Evolutionary conservation across 352 stramenopile species (phyloP).

Genomic region (Phytopythium boreale): DNA sequence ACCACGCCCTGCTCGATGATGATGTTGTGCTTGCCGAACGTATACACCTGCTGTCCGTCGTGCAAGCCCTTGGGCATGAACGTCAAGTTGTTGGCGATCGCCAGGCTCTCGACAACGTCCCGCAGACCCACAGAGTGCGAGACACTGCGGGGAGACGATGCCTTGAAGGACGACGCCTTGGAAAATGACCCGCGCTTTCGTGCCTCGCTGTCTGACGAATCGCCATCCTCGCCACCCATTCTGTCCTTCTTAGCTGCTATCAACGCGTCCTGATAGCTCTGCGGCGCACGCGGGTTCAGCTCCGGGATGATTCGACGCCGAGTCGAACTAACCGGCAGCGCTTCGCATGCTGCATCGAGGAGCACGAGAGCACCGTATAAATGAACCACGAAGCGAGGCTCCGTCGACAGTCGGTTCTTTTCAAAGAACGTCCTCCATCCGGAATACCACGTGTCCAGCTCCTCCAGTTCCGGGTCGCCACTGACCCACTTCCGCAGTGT

Average conservation of each 20-base stretch:
- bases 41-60: slow-evolving; percentile 79
- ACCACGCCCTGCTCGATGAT: slow-evolving; percentile 85
- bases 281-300: slow-evolving; percentile 46
- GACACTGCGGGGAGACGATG: slow-evolving; percentile 18
- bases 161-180: slow-evolving; percentile 15
- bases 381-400: slow-evolving; percentile 68
- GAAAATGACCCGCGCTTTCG: slow-evolving; percentile 3
- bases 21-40: slow-evolving; percentile 78
- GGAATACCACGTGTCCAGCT: slow-evolving; percentile 82
- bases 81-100: slow-evolving; percentile 71
- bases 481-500: slow-evolving; percentile 79
- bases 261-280: slow-evolving; percentile 77
- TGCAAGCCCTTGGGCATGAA: slow-evolving; percentile 80
- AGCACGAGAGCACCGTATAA: slow-evolving; percentile 77
- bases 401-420: slow-evolving; percentile 45
- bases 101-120: slow-evolving; percentile 82
- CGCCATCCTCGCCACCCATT: slow-evolving; percentile 16
- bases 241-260: slow-evolving; percentile 34
- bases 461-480: slow-evolving; percentile 37
- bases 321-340: not conserved
- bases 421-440: slow-evolving; percentile 85
- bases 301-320: slow-evolving; percentile 29
- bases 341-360: slow-evolving; percentile 43
- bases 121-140: slow-evolving; percentile 66
- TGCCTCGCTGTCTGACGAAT: not conserved